Evolutionary conservation across 768 basidiomycete species (phyloP), one percentile per base, ranked within the genome.

Genomic region (Cubamyces sp.): DNA sequence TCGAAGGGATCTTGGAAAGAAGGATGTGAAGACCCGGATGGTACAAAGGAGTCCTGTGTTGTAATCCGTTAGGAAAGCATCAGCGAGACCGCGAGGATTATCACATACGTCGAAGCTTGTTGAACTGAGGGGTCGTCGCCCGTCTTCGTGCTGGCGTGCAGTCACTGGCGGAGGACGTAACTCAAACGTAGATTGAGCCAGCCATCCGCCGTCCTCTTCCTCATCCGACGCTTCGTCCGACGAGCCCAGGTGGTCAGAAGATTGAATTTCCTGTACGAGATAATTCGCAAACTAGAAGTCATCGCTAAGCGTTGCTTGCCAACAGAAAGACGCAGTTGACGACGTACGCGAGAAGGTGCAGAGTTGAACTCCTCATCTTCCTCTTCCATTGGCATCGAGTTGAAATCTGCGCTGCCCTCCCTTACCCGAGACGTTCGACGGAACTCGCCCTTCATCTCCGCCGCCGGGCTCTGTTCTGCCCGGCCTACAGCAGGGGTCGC

Each of bases 191-290:
- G 90, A 92, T 46, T 90, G 87, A 3, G 90, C 81, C 25, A 93
- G 74, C 92, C 92, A 94, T 0, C 91, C 91, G 4, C 84, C 84
- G 14, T 91, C 90, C 18, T 91, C 89, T 11, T 83, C 80, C 8
- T 91, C 88, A 48, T 91, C 82, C 1, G 80, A 82, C 26, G 75
- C 72, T 54, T 82, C 82, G 59, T 77, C 87, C 69, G 73, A 74
- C 45, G 82, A 82, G 23, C 79, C 83, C 61, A 85, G 81, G 52
- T 82, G 81, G 58, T 87, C 87, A 25, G 82, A 77, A 0, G 84
- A 77, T 59, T 85, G 84, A 66, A 92, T 87, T 68, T 92, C 90
- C 63, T 88, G 85, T 5, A 85, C 84, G 30, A 92, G 79, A 70
- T 94, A 94, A 30, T 86, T 81, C 18, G 90, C 88, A 74, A 95